A percentile compares a stretch with the other conserved stretches of the same genome.
Conservation (phyloP, 1,284 basidiomycete genomes). For the Cronartium ribicola region DNA sequence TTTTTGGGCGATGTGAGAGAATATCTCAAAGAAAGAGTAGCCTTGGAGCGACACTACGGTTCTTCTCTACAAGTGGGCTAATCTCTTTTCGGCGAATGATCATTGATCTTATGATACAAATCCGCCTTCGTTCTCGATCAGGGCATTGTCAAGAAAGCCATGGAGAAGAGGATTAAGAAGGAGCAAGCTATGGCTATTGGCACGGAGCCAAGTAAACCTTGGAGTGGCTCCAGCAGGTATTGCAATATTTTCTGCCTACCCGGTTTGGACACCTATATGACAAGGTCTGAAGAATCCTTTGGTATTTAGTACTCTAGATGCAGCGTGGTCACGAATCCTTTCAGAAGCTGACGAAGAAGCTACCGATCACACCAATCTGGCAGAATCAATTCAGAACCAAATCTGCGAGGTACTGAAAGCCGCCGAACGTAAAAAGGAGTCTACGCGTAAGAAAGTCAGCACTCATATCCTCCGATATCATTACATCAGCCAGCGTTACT, state of each 20-base stretch:
- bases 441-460: conserved; percentile 63
- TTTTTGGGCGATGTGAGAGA: conserved; percentile 55
- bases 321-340: conserved; percentile 65
- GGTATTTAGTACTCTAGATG: conserved; percentile 61
- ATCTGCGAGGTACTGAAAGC: conserved; percentile 63
- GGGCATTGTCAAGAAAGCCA: conserved; percentile 62
- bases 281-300: conserved; percentile 1
- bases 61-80: conserved; percentile 22
- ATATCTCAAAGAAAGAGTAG: conserved; percentile 62
- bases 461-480: conserved; percentile 19
- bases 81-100: neutral
- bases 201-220: conserved; percentile 63
- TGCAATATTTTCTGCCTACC: neutral
- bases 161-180: conserved; percentile 65
- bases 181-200: conserved; percentile 60
- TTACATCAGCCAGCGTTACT: neutral
- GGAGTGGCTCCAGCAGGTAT: conserved; percentile 57
- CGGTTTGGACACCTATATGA: neutral
- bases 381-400: conserved; percentile 61
- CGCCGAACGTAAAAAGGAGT: conserved; percentile 63
- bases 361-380: conserved; percentile 65
- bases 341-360: conserved; percentile 61
- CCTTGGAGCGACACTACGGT: conserved; percentile 70
- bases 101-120: neutral
- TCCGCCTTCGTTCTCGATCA: conserved; percentile 58